phyloP scores from a whole-genome alignment of 2,329 filamentous ascomycete genomes.

The Chaetothyriales sp. region DNA sequence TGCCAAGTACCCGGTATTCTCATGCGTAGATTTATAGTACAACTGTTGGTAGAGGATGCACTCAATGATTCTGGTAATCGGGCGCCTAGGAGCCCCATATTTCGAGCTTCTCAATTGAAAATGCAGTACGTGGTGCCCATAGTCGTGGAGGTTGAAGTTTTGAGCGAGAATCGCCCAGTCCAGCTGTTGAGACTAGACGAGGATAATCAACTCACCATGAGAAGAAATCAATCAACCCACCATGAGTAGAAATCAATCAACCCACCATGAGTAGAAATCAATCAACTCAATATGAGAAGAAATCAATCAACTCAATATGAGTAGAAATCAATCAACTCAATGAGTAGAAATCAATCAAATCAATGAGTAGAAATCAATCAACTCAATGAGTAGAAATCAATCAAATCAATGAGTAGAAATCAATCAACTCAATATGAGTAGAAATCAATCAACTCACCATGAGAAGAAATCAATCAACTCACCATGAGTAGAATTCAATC shows the following conservation, averaged over 20 bases:
- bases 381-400: conserved; percentile 13
- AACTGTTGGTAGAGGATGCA: no score
- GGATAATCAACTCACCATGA: background rate
- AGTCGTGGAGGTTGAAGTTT: background rate
- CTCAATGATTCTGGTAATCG: no score
- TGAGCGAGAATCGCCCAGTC: background rate
- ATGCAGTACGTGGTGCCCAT: no score
- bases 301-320: conserved; percentile 12
- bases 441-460: conserved; percentile 13
- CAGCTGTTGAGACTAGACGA: background rate
- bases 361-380: no score
- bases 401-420: background rate
- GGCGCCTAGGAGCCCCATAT: no score
- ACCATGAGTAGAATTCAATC: background rate
- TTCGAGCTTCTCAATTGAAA: no score
- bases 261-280: conserved; percentile 12
- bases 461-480: conserved; percentile 12
- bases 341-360: conserved; percentile 12
- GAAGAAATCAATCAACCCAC: conserved; percentile 12
- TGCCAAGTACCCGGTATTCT: no score
- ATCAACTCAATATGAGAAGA: background rate
- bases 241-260: conserved; percentile 13
- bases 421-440: conserved; percentile 11
- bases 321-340: conserved; percentile 13
- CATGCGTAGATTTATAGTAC: no score